Evolutionary conservation across 345 rosid species (phyloP).

Genomic region (Populus simonii): DNA sequence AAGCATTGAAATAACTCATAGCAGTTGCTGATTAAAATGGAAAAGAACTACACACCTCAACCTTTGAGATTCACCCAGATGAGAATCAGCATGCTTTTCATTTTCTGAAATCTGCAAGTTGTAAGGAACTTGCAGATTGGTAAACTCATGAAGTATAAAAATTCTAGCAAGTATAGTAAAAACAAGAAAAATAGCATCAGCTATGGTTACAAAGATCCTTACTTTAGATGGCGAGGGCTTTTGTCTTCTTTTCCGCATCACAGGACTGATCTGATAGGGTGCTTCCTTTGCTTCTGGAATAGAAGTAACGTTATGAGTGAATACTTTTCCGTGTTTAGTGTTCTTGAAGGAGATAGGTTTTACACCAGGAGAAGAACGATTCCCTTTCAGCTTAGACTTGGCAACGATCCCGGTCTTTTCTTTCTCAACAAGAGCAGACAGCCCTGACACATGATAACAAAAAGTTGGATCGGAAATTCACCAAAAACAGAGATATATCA

Average conservation of each 20-base stretch:
- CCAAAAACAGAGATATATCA: neutral
- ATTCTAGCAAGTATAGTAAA: conserved; percentile 1
- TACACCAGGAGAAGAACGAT: conserved; percentile 39
- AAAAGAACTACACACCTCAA: conserved; percentile 40
- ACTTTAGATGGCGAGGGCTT: conserved; percentile 56
- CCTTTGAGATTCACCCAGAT: conserved; percentile 36
- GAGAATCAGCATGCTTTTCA: conserved; percentile 41
- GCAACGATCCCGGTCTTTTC: conserved; percentile 37
- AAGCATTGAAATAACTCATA: neutral
- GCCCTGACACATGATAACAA: conserved; percentile 38
- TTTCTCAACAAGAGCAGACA: conserved; percentile 52
- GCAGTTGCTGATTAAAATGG: conserved; percentile 1
- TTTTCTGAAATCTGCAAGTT: conserved; percentile 47
- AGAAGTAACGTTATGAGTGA: conserved; percentile 27
- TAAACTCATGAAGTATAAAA: conserved; percentile 20
- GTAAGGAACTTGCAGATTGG: conserved; percentile 27
- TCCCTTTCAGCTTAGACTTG: conserved; percentile 47
- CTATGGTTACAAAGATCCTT: conserved; percentile 24
- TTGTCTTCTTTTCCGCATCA: conserved; percentile 52
- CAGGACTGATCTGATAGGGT: conserved; percentile 36
- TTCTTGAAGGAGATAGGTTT: conserved; percentile 35
- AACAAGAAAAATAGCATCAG: conserved; percentile 6
- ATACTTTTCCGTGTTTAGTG: conserved; percentile 41
- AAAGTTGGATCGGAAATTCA: conserved; percentile 17
- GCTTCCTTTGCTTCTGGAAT: conserved; percentile 42